Evolutionary conservation across 495 filamentous ascomycete species (phyloP).

Genomic region (Bathelium albidoporum): DNA sequence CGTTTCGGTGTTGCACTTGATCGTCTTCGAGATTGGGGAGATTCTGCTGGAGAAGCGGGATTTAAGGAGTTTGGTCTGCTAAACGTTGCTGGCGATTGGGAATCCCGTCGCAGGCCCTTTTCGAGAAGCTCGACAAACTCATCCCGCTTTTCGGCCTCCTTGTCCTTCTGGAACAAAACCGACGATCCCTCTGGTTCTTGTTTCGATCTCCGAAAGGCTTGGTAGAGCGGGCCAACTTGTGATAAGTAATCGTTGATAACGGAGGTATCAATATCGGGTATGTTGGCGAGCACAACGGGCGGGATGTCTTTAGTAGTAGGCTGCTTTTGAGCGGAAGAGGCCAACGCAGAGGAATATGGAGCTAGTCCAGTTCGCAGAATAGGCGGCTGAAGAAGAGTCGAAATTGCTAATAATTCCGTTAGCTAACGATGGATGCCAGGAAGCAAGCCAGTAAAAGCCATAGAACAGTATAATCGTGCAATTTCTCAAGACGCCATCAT

Average conservation of each 20-base stretch:
- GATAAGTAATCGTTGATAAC: slow-evolving; percentile 76
- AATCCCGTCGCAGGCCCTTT: slow-evolving; percentile 13
- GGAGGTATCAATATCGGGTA: slow-evolving; percentile 66
- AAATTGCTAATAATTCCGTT: slow-evolving; percentile 55
- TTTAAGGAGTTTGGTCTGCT: slow-evolving; percentile 21
- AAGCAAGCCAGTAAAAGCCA: neutral
- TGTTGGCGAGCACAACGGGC: slow-evolving; percentile 84
- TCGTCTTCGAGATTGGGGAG: slow-evolving; percentile 37
- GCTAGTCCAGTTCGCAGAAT: slow-evolving; percentile 79
- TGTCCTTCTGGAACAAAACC: slow-evolving; percentile 29
- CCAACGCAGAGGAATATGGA: slow-evolving; percentile 52
- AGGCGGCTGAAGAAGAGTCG: slow-evolving; percentile 80
- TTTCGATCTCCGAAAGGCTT: slow-evolving; percentile 69
- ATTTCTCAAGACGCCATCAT: too few relatives aligned
- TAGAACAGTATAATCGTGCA: neutral
- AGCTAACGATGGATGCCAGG: neutral
- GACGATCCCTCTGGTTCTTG: slow-evolving; percentile 45
- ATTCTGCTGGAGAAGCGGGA: slow-evolving; percentile 39
- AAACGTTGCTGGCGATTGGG: slow-evolving; percentile 13
- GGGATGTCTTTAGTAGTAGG: slow-evolving; percentile 91
- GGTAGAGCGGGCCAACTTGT: slow-evolving; percentile 71
- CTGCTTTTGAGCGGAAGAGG: slow-evolving; percentile 60
- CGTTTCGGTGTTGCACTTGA: slow-evolving; percentile 45
- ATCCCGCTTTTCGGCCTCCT: slow-evolving; percentile 40
- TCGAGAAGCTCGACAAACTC: slow-evolving; percentile 40